These are phyloP conservation scores for Apophysomyces variabilis DNA, from an alignment of 371 early-diverging fungal genomes.

Conservation along the genomic window DNA sequence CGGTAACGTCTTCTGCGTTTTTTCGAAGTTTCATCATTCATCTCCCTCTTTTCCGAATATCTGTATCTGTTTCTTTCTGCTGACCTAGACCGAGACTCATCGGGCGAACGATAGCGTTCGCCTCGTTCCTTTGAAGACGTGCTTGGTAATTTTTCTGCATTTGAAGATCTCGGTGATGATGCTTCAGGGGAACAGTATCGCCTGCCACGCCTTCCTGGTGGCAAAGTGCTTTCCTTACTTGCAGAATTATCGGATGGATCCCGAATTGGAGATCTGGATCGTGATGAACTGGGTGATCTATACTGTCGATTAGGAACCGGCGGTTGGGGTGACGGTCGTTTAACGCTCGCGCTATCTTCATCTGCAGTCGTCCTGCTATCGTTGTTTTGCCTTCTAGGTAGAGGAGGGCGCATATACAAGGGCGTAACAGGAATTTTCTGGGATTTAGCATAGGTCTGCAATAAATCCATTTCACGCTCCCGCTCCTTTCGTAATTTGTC, in stretches of 20 bases:
- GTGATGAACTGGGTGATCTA: constrained; percentile 20
- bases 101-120: constrained; percentile 19
- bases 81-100: constrained; percentile 17
- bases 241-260: background rate
- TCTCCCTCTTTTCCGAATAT: too few species aligned
- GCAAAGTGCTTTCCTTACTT: background rate
- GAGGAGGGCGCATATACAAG: constrained; percentile 24
- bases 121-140: background rate
- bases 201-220: background rate
- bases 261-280: constrained; percentile 18
- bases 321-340: constrained; percentile 19
- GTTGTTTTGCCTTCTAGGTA: constrained; percentile 17
- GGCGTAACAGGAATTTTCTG: constrained; percentile 21
- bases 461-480: constrained; percentile 35
- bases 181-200: constrained; percentile 21
- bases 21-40: background rate
- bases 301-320: constrained; percentile 17
- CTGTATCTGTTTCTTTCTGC: constrained; percentile 3
- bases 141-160: background rate
- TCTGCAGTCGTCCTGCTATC: constrained; percentile 8
- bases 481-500: constrained; percentile 34
- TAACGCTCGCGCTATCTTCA: background rate
- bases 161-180: constrained; percentile 9
- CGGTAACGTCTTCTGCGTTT: constrained; percentile 13
- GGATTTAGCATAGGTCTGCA: constrained; percentile 26